Percentiles rank a stretch among this genome's conserved stretches.
Evolutionary conservation across 129 eudicot species (phyloP).

Genomic region (Flaveria linearis): DNA sequence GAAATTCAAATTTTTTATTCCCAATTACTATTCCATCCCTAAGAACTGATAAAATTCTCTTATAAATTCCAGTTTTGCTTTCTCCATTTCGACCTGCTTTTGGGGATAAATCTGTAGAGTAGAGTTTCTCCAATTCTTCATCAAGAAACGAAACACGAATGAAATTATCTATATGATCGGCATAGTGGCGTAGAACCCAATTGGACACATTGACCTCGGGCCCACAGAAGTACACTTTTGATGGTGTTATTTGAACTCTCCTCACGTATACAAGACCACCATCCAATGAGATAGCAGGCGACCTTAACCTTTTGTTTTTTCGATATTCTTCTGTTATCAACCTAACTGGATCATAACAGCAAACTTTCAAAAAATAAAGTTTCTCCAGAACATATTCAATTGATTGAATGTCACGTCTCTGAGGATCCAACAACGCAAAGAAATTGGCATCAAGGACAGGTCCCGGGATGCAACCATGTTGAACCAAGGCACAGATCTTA

Average conservation of each 20-base stretch:
- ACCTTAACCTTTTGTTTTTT: slow-evolving; percentile 34
- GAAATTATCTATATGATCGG: slow-evolving; percentile 55
- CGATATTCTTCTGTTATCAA: slow-evolving; percentile 58
- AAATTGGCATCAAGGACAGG: slow-evolving; percentile 56
- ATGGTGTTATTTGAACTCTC: slow-evolving; percentile 83
- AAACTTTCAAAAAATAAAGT: slow-evolving; percentile 53
- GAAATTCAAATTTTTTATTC: slow-evolving; percentile 68
- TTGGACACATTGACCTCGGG: slow-evolving; percentile 84
- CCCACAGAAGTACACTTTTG: slow-evolving; percentile 72
- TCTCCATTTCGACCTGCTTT: slow-evolving; percentile 35
- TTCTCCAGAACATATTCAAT: slow-evolving; percentile 72
- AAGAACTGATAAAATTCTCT: slow-evolving; percentile 55
- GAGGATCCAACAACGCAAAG: slow-evolving; percentile 63
- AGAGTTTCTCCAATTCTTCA: slow-evolving; percentile 68
- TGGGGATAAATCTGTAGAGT: slow-evolving; percentile 71
- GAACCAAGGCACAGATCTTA: slow-evolving; percentile 68
- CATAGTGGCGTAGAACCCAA: slow-evolving; percentile 63
- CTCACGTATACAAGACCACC: slow-evolving; percentile 69
- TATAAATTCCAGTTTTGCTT: slow-evolving; percentile 50
- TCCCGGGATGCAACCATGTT: slow-evolving; percentile 81
- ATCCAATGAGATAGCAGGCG: slow-evolving; percentile 63
- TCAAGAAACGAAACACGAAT: slow-evolving; percentile 85
- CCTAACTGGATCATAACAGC: slow-evolving; percentile 73
- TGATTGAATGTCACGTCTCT: slow-evolving; percentile 24
- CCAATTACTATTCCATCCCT: slow-evolving; percentile 67